phyloP scores from a whole-genome alignment of 805 yeast species.

The Myxozyma udenii region DNA sequence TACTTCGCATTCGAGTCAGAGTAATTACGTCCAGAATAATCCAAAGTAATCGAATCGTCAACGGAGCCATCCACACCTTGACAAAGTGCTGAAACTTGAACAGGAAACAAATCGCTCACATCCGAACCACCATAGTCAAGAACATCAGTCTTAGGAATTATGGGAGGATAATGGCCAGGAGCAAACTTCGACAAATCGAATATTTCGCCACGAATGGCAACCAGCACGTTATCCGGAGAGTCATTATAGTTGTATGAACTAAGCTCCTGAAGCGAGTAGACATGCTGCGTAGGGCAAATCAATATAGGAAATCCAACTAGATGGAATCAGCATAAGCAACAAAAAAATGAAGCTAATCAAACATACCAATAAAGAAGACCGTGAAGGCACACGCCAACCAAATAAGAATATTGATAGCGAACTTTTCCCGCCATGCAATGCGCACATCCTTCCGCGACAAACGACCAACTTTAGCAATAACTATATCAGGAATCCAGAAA shows the following conservation, averaged over 20 bases:
- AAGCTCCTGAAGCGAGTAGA: constrained; percentile 38
- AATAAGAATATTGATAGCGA: constrained; percentile 44
- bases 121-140: constrained; percentile 42
- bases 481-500: constrained; percentile 43
- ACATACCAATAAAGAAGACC: constrained; percentile 23
- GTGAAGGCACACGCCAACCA: constrained; percentile 40
- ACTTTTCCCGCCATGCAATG: constrained; percentile 45
- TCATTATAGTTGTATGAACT: constrained; percentile 34
- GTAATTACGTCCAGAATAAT: constrained; percentile 35
- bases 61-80: constrained; percentile 39
- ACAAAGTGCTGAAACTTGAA: constrained; percentile 43
- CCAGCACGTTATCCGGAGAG: constrained; percentile 37
- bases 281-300: constrained; percentile 43
- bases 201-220: constrained; percentile 42
- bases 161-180: constrained; percentile 41
- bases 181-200: constrained; percentile 42
- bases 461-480: constrained; percentile 36
- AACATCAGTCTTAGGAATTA: constrained; percentile 39
- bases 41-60: constrained; percentile 35
- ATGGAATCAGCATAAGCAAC: constrained; percentile 30
- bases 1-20: constrained; percentile 42
- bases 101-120: constrained; percentile 40
- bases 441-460: constrained; percentile 41
- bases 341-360: constrained; percentile 16
- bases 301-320: constrained; percentile 42